Percentiles rank a stretch among this genome's conserved stretches.
Conservation (phyloP, 1,139 yeast genomes). For the Geotrichum reessii region DNA sequence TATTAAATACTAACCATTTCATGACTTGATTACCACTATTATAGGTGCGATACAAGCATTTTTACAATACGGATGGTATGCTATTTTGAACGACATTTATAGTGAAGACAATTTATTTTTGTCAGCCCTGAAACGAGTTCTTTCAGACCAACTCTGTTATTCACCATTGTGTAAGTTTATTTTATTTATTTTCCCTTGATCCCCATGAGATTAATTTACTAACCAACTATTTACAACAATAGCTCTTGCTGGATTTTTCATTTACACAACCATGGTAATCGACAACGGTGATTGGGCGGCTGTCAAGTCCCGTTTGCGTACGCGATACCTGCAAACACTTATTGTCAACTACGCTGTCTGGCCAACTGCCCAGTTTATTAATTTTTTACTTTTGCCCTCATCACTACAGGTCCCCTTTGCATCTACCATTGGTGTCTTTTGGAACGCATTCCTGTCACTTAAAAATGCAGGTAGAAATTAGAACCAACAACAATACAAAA, state of each 20-base stretch:
- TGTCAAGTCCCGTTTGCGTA: slow-evolving; percentile 55
- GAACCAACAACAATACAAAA: background rate
- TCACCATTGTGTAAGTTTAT: slow-evolving; percentile 56
- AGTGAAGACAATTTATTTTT: slow-evolving; percentile 71
- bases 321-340: slow-evolving; percentile 67
- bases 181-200: background rate
- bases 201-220: background rate
- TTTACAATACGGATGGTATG: slow-evolving; percentile 86
- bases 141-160: slow-evolving; percentile 83
- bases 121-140: slow-evolving; percentile 76
- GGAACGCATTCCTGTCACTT: slow-evolving; percentile 82
- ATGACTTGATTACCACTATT: background rate
- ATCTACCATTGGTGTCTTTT: slow-evolving; percentile 78
- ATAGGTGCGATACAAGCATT: slow-evolving; percentile 65
- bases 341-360: slow-evolving; percentile 81
- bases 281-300: slow-evolving; percentile 69
- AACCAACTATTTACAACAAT: background rate
- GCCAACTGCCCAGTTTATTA: slow-evolving; percentile 91
- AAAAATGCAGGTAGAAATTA: slow-evolving; percentile 12
- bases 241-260: slow-evolving; percentile 68
- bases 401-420: slow-evolving; percentile 86
- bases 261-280: slow-evolving; percentile 74
- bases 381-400: slow-evolving; percentile 74
- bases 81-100: slow-evolving; percentile 67
- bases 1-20: background rate